These are phyloP conservation scores for Vitis hybrid DNA, from an alignment of 177 flowering plant genomes.

Conservation along the genomic window DNA sequence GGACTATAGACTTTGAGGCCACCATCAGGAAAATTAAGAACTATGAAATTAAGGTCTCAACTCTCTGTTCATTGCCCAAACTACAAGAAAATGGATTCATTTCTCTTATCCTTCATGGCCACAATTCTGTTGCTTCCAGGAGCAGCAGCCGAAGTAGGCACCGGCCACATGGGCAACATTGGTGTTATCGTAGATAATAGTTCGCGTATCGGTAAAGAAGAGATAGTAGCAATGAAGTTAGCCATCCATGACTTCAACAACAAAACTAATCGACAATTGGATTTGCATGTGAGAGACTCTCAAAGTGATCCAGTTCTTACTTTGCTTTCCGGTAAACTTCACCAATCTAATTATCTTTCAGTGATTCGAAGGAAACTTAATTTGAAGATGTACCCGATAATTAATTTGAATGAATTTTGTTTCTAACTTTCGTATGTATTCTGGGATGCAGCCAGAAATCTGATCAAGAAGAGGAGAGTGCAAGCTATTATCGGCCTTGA, in stretches of 20 bases:
- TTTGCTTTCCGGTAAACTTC: slow-evolving; percentile 20
- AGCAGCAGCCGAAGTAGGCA: neutral
- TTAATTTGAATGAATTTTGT: neutral
- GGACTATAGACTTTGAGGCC: neutral
- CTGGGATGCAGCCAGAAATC: slow-evolving; percentile 28
- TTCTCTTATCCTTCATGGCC: slow-evolving; percentile 1
- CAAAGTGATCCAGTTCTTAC: slow-evolving; percentile 12
- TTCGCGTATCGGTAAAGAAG: slow-evolving; percentile 19
- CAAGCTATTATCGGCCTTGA: slow-evolving; percentile 35
- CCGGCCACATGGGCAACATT: neutral
- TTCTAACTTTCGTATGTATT: too few species aligned
- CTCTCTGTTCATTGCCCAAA: neutral
- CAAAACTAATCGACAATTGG: neutral
- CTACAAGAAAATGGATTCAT: neutral
- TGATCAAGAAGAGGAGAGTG: slow-evolving; percentile 20
- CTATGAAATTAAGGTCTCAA: neutral
- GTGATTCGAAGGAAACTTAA: too few species aligned
- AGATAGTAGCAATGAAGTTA: slow-evolving; percentile 22
- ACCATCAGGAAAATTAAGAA: neutral
- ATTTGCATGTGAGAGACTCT: slow-evolving; percentile 7
- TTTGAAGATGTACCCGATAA: too few species aligned
- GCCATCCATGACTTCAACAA: slow-evolving; percentile 17
- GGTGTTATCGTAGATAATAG: slow-evolving; percentile 17
- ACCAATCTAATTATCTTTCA: neutral
- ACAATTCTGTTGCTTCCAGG: neutral